Evolutionary conservation across 176 grass and related monocot species (phyloP), one percentile per base, ranked within the genome.

Genomic region (Saccharum officinarum): DNA sequence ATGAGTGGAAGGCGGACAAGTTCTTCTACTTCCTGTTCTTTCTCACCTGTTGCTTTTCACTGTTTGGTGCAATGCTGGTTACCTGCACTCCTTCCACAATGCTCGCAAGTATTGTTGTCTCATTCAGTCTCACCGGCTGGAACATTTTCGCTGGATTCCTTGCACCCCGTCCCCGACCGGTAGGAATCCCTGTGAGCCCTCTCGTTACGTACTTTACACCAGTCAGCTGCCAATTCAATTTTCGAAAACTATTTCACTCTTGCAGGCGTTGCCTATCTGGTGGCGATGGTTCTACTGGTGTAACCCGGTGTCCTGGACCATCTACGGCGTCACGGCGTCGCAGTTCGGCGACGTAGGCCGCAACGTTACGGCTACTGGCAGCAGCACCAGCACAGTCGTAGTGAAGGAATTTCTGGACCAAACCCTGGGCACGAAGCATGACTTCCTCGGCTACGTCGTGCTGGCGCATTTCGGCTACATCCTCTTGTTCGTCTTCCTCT

Each of bases 1-100:
- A 93, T 36, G 82, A 77, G 2, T 98, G 95, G 95, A 73, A 82
- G 31, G 89, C 16, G 0, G 80, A 78, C 46, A 93, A 84, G 75
- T 98, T 98, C 80, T 75, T 98, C 15, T 98, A 91, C 36, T 98
- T 98, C 76, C 28, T 95, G 38, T 98, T 88, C 91, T 95, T 98
- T 55, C 55, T 95, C 9, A 38, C 71, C 3, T 78, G 85, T 44
- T 83, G 80, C 80, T 95, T 92, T 66, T 41, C 87, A 50, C 39
- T 93, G 18, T 95, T 83, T 28, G 95, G 93, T 49, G 93, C 93
- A 81, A 98, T 95, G 95, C 28, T 88, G 12, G 81, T 98, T 7
- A 28, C 85, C 38, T 41, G 81, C 76, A 98, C 93, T 18, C 95
- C 93, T 10, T 90, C 87, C 30, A 62, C 81, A 50, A 18, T 95